phyloP scores from a whole-genome alignment of 2,329 filamentous ascomycete species.

The Penicillium sp. region DNA sequence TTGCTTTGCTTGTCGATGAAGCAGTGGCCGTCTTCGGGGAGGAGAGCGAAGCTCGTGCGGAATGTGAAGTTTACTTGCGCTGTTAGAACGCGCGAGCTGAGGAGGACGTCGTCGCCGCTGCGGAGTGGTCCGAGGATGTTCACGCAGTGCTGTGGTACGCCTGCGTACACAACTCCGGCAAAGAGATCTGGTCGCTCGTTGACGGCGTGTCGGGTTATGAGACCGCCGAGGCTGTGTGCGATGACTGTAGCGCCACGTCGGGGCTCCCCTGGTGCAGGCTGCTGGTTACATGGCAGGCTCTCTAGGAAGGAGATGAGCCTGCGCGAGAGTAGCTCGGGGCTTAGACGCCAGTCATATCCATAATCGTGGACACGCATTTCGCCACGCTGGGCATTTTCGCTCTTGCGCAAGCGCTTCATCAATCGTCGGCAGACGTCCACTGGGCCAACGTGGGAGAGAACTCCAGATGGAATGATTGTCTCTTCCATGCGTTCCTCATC shows the following conservation, averaged over 20 bases:
- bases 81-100: slow-evolving; percentile 81
- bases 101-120: slow-evolving; percentile 86
- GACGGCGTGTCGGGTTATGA: slow-evolving; percentile 84
- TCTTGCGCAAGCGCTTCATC: slow-evolving; percentile 72
- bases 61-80: slow-evolving; percentile 93
- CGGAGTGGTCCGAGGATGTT: slow-evolving; percentile 88
- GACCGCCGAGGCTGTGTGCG: slow-evolving; percentile 78
- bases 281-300: slow-evolving; percentile 67
- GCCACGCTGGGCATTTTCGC: slow-evolving; percentile 68
- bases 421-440: slow-evolving; percentile 84
- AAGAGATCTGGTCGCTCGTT: slow-evolving; percentile 84
- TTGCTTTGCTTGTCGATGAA: slow-evolving; percentile 81
- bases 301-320: slow-evolving; percentile 72
- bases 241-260: slow-evolving; percentile 73
- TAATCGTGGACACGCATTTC: slow-evolving; percentile 81
- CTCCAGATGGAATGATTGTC: slow-evolving; percentile 78
- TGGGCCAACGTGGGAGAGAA: slow-evolving; percentile 87
- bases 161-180: slow-evolving; percentile 79
- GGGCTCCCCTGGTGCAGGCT: slow-evolving; percentile 48
- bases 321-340: slow-evolving; percentile 70
- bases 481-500: slow-evolving; percentile 83
- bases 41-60: slow-evolving; percentile 76
- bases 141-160: slow-evolving; percentile 79
- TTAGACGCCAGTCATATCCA: slow-evolving; percentile 91
- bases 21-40: slow-evolving; percentile 83